A percentile compares a stretch with the other conserved stretches of the same genome.
Evolutionary conservation across 306 rosid species (phyloP).

Genomic region (Cicer yamashitae): DNA sequence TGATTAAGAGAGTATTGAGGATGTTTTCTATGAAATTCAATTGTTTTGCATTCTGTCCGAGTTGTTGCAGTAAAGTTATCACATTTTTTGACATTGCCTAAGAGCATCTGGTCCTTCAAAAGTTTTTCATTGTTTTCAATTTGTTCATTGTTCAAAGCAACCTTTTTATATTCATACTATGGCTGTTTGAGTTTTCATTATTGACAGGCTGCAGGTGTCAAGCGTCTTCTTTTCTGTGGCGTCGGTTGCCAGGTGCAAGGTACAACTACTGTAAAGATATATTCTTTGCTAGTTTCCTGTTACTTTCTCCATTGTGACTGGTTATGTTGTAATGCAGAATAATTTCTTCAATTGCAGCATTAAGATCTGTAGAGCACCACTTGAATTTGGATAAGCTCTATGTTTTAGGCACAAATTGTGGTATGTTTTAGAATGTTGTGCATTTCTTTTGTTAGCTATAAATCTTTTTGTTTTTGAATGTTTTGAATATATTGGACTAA

Average conservation of each 20-base stretch:
- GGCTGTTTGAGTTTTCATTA: conserved; percentile 41
- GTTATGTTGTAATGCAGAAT: conserved; percentile 92
- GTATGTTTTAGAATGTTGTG: conserved; percentile 46
- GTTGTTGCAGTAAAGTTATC: too few relatives aligned
- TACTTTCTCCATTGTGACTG: conserved; percentile 71
- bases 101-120: too few relatives aligned
- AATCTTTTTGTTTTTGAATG: neutral
- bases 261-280: conserved; percentile 44
- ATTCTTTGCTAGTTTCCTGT: conserved; percentile 29
- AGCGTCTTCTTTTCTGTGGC: conserved; percentile 98
- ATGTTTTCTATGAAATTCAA: too few relatives aligned
- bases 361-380: conserved; percentile 92
- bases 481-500: conserved; percentile 5
- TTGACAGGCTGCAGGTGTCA: conserved; percentile 88
- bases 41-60: too few relatives aligned
- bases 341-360: conserved; percentile 96
- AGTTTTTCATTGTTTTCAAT: too few relatives aligned
- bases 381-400: conserved; percentile 95
- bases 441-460: conserved; percentile 19
- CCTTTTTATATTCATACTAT: conserved; percentile 26
- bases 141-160: neutral
- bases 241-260: conserved; percentile 99
- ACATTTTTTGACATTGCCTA: too few relatives aligned
- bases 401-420: conserved; percentile 98
- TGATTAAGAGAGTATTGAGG: too few relatives aligned